Base-by-base conservation (phyloP, 495 filamentous ascomycete species). In the Neurospora tetraspora region DNA sequence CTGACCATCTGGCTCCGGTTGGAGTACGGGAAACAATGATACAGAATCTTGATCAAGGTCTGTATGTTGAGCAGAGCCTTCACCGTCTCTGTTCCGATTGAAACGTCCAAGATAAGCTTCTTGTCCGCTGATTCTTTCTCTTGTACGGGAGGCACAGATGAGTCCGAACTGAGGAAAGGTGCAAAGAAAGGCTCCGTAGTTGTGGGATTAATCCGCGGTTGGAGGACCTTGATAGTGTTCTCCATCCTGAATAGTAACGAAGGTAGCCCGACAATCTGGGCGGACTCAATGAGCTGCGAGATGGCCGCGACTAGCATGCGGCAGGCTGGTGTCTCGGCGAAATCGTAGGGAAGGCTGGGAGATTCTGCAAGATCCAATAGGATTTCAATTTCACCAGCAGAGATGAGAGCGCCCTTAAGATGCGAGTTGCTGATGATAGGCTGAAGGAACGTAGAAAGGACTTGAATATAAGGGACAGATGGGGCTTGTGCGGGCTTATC, bases 321-420 rank as follows among this genome's bases (percentile, higher is more conserved):
- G 69, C 86, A 89, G 9, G 90, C 89, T 69, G 83, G 80, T 8
- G 88, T 87, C 34, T 89, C 89, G 68, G 90, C 88, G 77, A 95
- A 94, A 76, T 93, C 88, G 73, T 89, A 89, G 3, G 91, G 86
- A 69, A 97, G 85, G 78, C 92, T 92, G 20, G 94, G 90, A 36
- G 94, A 86, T 11, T 91, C 91, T 38, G 89, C 90, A 71, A 97
- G 88, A 77, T 97, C 92, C 38, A 99, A 83, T n/a, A 98, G 83
- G 71, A 90, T 87, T 76, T 97, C 93, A 45, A 94, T 89, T 4
- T 93, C 96, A 69, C 93, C 92, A 70, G 87, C 87, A 70, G 91
- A 87, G 72, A 95, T 89, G 75, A 98, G 94, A 23, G 88, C 85
- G 12, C 86, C 85, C 80, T 93, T 96, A 68, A 96, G 87, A 53